Evolutionary conservation across 2,329 filamentous ascomycete species (phyloP).

Genomic region (Neurospora sp.): DNA sequence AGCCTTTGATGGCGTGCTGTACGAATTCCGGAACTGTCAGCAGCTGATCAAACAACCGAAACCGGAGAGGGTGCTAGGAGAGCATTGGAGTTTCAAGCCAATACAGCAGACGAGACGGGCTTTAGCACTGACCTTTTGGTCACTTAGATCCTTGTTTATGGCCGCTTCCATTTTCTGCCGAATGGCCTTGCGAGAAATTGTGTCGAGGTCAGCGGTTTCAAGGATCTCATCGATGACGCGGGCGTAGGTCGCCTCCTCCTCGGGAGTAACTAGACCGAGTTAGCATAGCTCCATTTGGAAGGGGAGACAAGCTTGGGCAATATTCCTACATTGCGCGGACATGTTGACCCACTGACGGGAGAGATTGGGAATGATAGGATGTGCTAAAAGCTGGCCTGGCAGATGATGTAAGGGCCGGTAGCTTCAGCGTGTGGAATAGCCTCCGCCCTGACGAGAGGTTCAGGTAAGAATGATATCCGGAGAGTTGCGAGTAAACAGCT

Average conservation of each 20-base stretch:
- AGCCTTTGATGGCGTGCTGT: slow-evolving; percentile 57
- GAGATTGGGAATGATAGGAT: neutral
- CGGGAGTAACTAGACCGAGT: slow-evolving; percentile 32
- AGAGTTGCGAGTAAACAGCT: neutral
- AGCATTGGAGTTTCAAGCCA: slow-evolving; percentile 1
- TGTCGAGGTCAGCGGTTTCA: slow-evolving; percentile 46
- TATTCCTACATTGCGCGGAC: neutral
- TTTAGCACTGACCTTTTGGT: slow-evolving; percentile 40
- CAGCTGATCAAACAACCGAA: neutral
- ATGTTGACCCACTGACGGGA: neutral
- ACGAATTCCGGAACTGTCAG: neutral
- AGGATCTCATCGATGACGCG: slow-evolving; percentile 51
- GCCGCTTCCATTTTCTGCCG: slow-evolving; percentile 44
- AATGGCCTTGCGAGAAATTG: slow-evolving; percentile 55
- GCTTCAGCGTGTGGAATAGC: neutral
- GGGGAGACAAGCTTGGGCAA: neutral
- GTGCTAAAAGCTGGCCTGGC: neutral
- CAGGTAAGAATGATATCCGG: neutral
- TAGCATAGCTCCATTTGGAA: slow-evolving; percentile 3
- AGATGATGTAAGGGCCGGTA: neutral
- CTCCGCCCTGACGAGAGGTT: neutral
- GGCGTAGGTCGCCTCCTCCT: slow-evolving; percentile 44
- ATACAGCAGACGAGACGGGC: neutral
- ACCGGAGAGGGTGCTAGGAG: neutral
- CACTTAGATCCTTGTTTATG: slow-evolving; percentile 46